Percentiles rank a stretch among this genome's conserved stretches.
phyloP scores from a whole-genome alignment of 23 red algal species.

The Gracilaria gracilis region DNA sequence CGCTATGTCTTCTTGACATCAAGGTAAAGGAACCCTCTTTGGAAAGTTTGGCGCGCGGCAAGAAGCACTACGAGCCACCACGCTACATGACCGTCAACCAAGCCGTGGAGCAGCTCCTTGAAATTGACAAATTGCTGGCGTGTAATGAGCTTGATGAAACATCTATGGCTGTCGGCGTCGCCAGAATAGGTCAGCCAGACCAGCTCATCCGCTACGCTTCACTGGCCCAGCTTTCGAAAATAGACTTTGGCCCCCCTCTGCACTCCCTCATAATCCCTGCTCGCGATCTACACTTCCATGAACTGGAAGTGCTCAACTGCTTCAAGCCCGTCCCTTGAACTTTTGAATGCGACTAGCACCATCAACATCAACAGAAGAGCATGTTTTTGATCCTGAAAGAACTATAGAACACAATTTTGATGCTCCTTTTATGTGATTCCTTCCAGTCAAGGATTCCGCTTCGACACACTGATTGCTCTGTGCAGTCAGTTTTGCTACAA shows the following conservation, averaged over 20 bases:
- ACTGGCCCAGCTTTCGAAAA: constrained; percentile 45
- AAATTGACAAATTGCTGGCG: constrained; percentile 44
- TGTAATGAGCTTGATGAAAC: constrained; percentile 27
- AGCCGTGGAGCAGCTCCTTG: constrained; percentile 89
- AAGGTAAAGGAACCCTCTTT: constrained; percentile 91
- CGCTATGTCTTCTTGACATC: constrained; percentile 95
- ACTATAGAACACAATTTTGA: too few species aligned
- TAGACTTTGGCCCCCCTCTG: constrained; percentile 86
- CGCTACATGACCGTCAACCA: constrained; percentile 90
- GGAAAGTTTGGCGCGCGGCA: constrained; percentile 91
- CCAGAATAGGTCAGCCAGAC: constrained; percentile 78
- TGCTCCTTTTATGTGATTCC: too few species aligned
- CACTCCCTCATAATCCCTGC: constrained; percentile 97
- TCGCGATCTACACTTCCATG: constrained; percentile 71
- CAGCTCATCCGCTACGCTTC: constrained; percentile 80
- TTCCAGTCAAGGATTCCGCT: too few species aligned
- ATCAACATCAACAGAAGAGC: too few species aligned
- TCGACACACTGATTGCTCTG: background rate
- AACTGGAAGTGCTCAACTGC: constrained; percentile 70
- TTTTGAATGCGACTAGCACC: background rate
- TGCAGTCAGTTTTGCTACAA: too few species aligned
- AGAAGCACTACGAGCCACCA: constrained; percentile 88
- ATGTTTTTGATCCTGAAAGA: too few species aligned
- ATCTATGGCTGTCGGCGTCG: constrained; percentile 73
- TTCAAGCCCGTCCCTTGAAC: constrained; percentile 24